Conservation (phyloP, 2,329 filamentous ascomycete species). For the Aspergillus niger region DNA sequence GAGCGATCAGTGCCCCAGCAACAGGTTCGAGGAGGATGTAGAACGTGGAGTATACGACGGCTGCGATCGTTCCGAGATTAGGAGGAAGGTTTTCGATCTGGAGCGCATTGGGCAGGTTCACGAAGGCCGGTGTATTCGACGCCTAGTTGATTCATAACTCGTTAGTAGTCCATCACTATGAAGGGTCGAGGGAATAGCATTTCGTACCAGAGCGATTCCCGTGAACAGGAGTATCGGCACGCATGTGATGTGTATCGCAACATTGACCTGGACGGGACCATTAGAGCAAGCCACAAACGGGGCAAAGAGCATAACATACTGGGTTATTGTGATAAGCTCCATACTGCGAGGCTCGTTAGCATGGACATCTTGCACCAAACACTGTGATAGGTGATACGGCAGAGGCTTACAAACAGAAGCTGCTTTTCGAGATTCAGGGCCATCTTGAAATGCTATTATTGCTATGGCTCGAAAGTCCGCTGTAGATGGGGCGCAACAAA, state of each 20-base stretch:
- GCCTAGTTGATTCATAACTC: slow-evolving; percentile 43
- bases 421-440: slow-evolving; percentile 66
- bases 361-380: not conserved
- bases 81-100: slow-evolving; percentile 60
- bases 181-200: not conserved
- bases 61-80: slow-evolving; percentile 60
- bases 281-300: slow-evolving; percentile 21
- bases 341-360: slow-evolving; percentile 52
- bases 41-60: slow-evolving; percentile 69
- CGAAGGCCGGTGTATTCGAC: slow-evolving; percentile 56
- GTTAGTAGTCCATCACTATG: slow-evolving; percentile 1
- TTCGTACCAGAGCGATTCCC: slow-evolving; percentile 59
- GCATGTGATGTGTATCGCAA: slow-evolving; percentile 65
- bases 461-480: not conserved
- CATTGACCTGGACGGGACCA: slow-evolving; percentile 56
- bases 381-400: slow-evolving; percentile 16
- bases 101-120: slow-evolving; percentile 57
- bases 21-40: slow-evolving; percentile 95
- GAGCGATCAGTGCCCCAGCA: slow-evolving; percentile 74
- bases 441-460: slow-evolving; percentile 30
- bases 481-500: not conserved
- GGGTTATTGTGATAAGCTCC: slow-evolving; percentile 67
- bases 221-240: slow-evolving; percentile 65
- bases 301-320: slow-evolving; percentile 43
- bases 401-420: slow-evolving; percentile 61